Base-by-base conservation (phyloP, 1,139 yeast genomes). In the Candida albicans region DNA sequence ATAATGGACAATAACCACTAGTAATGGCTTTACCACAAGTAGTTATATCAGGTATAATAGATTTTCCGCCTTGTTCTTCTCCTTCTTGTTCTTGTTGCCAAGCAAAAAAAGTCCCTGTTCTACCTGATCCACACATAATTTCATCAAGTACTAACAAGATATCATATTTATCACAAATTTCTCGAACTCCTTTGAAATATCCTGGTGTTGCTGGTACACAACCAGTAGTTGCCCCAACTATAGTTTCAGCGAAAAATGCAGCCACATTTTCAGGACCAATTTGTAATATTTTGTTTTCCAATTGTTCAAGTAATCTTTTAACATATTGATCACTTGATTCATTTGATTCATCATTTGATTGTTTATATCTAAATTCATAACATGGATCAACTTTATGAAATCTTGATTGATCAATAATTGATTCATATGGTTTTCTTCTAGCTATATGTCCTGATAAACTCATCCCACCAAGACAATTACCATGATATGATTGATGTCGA, bases 101-200 rank as follows among this genome's bases (percentile, higher is more conserved):
- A 24, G 56, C 55, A 45, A 51, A 50, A 35, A 54, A 49, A 2
- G 56, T 50, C 10, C 59, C 58, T 34, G 58, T 52, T 46, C 86
- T 70, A 39, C 84, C 85, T 42, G 81, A 70, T 41, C 86, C 86
- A 59, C 84, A 80, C 85, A 81, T 81, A 39, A 81, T 84, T 62
- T 81, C 86, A 57, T 81, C 86, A 46, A 79, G 64, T 65, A 77
- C 71, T 59, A 81, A 68, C 43, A 81, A 56, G 34, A 79, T 73
- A 50, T 81, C 85, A 51, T 81, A 79, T 59, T 81, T 81, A 63
- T 75, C 73, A 56, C 83, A 76, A 32, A 81, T 57, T 33, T 65
- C 73, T 52, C 81, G 68, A 31, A 75, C 60, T 11, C 84, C 85
- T 44, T 73, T 73, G 51, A 81, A 63, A 59, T 81, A 81, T 22